Conservation (phyloP, 768 basidiomycete species). For the Mycena kentingensis region DNA sequence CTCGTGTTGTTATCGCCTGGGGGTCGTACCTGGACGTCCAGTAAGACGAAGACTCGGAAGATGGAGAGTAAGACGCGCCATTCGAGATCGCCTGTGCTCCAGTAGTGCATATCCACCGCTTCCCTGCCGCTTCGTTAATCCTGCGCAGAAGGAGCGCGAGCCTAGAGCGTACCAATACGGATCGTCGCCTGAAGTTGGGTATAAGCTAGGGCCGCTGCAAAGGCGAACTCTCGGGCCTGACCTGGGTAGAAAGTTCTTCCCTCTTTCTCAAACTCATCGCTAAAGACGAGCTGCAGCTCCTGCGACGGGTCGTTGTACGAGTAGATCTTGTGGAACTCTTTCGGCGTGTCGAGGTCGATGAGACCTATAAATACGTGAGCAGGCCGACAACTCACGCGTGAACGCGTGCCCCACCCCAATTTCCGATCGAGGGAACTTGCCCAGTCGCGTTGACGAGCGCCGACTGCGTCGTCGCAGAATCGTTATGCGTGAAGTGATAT, state of each 20-base stretch:
- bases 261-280: conserved; percentile 76
- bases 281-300: conserved; percentile 40
- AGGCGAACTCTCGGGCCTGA: too few relatives aligned
- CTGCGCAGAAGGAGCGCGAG: too few relatives aligned
- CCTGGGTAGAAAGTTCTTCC: conserved; percentile 83
- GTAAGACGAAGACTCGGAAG: background rate
- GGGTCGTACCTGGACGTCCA: conserved; percentile 61
- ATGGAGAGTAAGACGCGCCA: conserved; percentile 31
- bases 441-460: conserved; percentile 23
- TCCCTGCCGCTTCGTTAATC: too few relatives aligned
- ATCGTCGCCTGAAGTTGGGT: too few relatives aligned
- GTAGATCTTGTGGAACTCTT: conserved; percentile 48
- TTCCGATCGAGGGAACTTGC: too few relatives aligned
- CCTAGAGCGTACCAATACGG: too few relatives aligned
- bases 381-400: too few relatives aligned
- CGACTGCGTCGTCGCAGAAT: background rate
- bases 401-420: too few relatives aligned
- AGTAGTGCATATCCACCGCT: background rate
- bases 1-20: conserved; percentile 61
- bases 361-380: too few relatives aligned
- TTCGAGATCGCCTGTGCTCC: conserved; percentile 21
- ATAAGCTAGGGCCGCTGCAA: too few relatives aligned
- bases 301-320: too few relatives aligned
- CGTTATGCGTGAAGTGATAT: conserved; percentile 4
- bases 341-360: conserved; percentile 77